phyloP scores from a whole-genome alignment of 768 basidiomycete genomes.

The Lentinula raphanica region DNA sequence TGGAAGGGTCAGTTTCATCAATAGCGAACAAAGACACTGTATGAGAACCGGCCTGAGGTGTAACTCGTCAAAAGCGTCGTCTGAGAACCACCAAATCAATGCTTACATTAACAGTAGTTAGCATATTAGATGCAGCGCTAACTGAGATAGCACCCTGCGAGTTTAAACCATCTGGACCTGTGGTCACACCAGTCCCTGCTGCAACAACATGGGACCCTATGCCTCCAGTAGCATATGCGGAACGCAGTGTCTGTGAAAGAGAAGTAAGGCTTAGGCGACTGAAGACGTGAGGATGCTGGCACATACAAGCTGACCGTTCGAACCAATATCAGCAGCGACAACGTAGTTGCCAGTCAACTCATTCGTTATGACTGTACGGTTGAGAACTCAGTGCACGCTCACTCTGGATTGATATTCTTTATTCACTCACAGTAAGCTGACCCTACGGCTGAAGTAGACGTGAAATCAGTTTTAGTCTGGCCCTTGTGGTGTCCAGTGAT shows the following conservation, averaged over 20 bases:
- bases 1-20: conserved; percentile 23
- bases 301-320: conserved; percentile 25
- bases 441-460: not conserved
- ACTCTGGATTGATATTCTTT: too few relatives aligned
- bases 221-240: not conserved
- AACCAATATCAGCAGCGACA: conserved; percentile 22
- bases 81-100: not conserved
- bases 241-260: not conserved
- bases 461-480: not conserved
- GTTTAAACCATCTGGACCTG: conserved; percentile 16
- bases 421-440: not conserved
- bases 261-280: not conserved
- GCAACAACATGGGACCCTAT: not conserved
- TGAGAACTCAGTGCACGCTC: conserved; percentile 1
- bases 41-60: conserved; percentile 30
- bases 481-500: not conserved
- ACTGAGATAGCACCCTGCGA: conserved; percentile 20
- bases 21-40: conserved; percentile 31
- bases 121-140: conserved; percentile 6
- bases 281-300: not conserved
- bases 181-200: not conserved
- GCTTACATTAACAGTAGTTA: conserved; percentile 18
- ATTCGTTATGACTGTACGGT: conserved; percentile 29
- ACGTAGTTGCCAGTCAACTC: conserved; percentile 28
- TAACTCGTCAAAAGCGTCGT: not conserved